These are phyloP conservation scores for rapeseed (Brassica napus) DNA, from an alignment of 345 rosid species.

Conservation along the genomic window DNA sequence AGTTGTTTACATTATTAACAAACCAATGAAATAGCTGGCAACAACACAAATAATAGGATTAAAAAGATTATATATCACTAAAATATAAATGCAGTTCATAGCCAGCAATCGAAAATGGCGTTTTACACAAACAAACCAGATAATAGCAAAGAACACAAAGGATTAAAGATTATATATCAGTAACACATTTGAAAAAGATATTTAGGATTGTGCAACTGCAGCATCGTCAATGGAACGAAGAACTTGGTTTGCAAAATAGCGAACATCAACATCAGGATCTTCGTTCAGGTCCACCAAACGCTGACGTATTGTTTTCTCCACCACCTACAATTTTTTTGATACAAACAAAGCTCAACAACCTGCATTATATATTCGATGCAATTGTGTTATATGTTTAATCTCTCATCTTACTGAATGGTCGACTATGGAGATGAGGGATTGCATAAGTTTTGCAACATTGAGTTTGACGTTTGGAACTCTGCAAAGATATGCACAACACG, in stretches of 20 bases:
- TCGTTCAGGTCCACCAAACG: slow-evolving; percentile 49
- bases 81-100: slow-evolving; percentile 15
- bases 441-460: slow-evolving; percentile 87
- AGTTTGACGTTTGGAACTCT: slow-evolving; percentile 95
- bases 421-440: slow-evolving; percentile 75
- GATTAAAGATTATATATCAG: neutral
- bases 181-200: neutral
- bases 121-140: slow-evolving; percentile 25
- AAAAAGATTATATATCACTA: no score
- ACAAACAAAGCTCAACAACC: neutral
- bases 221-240: slow-evolving; percentile 56
- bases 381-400: neutral
- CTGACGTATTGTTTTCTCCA: slow-evolving; percentile 77
- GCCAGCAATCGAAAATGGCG: slow-evolving; percentile 18
- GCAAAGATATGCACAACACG: slow-evolving; percentile 26
- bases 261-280: slow-evolving; percentile 78
- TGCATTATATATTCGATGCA: neutral
- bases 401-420: slow-evolving; percentile 74
- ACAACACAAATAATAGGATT: no score
- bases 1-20: no score
- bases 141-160: slow-evolving; percentile 14
- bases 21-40: no score
- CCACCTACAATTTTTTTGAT: slow-evolving; percentile 45
- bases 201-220: slow-evolving; percentile 22
- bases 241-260: slow-evolving; percentile 82